Evolutionary conservation across 768 basidiomycete species (phyloP), one percentile per base, ranked within the genome.

Genomic region (Trametes cingulata): DNA sequence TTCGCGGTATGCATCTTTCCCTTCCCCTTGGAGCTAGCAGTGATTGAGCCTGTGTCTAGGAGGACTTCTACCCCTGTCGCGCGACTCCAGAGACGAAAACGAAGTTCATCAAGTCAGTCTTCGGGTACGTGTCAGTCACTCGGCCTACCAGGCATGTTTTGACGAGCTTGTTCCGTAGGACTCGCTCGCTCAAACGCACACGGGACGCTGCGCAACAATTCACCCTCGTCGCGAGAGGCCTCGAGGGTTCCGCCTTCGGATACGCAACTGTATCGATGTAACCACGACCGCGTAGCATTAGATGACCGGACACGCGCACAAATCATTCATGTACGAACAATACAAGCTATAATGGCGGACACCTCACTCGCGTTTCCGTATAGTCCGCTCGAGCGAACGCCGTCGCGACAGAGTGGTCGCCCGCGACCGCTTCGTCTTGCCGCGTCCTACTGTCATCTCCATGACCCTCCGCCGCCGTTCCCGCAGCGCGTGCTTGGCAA

Each of bases 191-290:
- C 2, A 88, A 87, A 69, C 81, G 80, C 64, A 92, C 87, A 36
- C 78, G 89, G 62, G 93, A 94, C 39, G 93, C 93, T 0, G 86
- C 92, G 12, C 86, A 93, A 64, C 91, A 95, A 62, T 95, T 96
- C 72, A 88, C 88, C 1, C 78, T 96, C 0, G 82, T 96, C 19
- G 88, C 92, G 12, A 76, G 93, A 68, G 93, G 93, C 2, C 72
- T 95, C 57, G 91, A 92, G 65, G 91, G 89, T 8, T 88, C 92
- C 9, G 87, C 84, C 61, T 95, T 95, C 72, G 93, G 93, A 8
- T 93, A 90, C 71, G 85, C 91, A 2, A 85, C 71, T 2, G 63
- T 63, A 6, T 56, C 67, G 20, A 67, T 72, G 68, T 72, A 60
- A 66, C 12, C 19, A 41, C 22, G 33, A 17, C 41, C 24, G 43